phyloP scores from a whole-genome alignment of 1,139 yeast species.

The Zygosaccharomyces pseudobailii region DNA sequence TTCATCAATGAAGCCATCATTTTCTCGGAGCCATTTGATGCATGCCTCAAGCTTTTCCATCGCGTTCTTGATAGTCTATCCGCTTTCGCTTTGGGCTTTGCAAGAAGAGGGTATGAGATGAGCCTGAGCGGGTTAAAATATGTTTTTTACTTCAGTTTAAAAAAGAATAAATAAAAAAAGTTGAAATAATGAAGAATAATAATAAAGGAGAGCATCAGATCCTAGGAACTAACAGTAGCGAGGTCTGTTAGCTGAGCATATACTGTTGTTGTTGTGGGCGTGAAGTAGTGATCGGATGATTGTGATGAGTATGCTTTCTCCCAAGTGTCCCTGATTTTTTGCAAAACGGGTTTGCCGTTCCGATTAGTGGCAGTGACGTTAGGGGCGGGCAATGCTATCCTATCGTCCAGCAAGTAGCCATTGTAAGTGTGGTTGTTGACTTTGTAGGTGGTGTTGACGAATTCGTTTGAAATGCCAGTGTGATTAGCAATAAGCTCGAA shows the following conservation, averaged over 20 bases:
- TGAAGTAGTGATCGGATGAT: slow-evolving; percentile 24
- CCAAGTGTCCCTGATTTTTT: slow-evolving; percentile 29
- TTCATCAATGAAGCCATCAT: slow-evolving; percentile 45
- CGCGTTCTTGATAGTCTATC: neutral
- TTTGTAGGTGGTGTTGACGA: slow-evolving; percentile 37
- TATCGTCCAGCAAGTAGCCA: slow-evolving; percentile 39
- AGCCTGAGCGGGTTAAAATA: too few species aligned
- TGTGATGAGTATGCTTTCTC: slow-evolving; percentile 24
- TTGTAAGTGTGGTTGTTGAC: slow-evolving; percentile 40
- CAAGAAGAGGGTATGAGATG: neutral
- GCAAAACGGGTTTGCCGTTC: slow-evolving; percentile 38
- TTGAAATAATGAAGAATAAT: neutral
- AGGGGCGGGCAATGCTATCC: slow-evolving; percentile 38
- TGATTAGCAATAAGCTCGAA: slow-evolving; percentile 39
- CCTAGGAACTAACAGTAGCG: neutral
- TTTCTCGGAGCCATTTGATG: slow-evolving; percentile 46
- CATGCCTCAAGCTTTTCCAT: slow-evolving; percentile 23
- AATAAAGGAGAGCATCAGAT: neutral
- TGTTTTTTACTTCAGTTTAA: neutral
- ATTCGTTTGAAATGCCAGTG: slow-evolving; percentile 35
- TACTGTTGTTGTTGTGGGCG: slow-evolving; percentile 31
- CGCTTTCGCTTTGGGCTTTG: too few species aligned
- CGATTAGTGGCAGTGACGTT: slow-evolving; percentile 38
- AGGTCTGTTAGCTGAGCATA: slow-evolving; percentile 17
- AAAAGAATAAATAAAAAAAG: too few species aligned